Base-by-base conservation (phyloP, 495 filamentous ascomycete species). In the Bombardia bombarda region DNA sequence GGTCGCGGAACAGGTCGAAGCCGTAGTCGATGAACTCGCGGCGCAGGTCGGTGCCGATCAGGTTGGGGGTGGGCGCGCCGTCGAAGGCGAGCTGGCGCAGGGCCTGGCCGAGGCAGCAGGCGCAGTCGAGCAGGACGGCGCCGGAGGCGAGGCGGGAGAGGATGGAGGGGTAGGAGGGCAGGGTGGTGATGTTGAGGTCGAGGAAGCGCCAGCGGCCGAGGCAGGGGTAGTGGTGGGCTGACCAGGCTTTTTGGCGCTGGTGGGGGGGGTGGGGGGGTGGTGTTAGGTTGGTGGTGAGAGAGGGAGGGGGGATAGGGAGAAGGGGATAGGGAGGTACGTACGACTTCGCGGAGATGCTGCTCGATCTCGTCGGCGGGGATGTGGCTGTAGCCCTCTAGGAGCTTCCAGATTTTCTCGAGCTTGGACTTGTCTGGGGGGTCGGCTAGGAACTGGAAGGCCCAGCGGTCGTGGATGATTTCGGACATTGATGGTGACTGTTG, bases 61-160 rank as follows among this genome's bases (percentile, higher is more conserved):
- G 53, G 25, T 68, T 62, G 2, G 28, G 30, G 1, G 52, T 36
- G 1, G 62, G 68, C 7, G 42, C 74, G 6, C 72, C 73, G 35
- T 76, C 66, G 32, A 24, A 38, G 4, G 49, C 54, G 19, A 77
- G 58, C 8, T 61, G 58, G 0, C 74, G 69, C 4, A 76, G 41
- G n/a, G 61, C 68, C 35, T 75, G 69, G 14, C 70, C 73, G 31
- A 75, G 63, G 35, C 68, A 74, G 43, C 69, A 74, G 0, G 71
- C 72, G 1, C 70, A 50, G 30, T 76, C 73, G n/a, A 78, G 61
- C 20, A 78, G 50, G 2, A 40, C 52, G 7, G 48, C 55, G 2
- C 52, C 55, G 17, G 40, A 42, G 26, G 48, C 44, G 14, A 47
- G 33, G 33, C 55, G 55, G 18, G 49, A n/a, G 12, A 61, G 30